Base-by-base conservation (phyloP, 2,329 filamentous ascomycete genomes). In the Exophiala xenobiotica region DNA sequence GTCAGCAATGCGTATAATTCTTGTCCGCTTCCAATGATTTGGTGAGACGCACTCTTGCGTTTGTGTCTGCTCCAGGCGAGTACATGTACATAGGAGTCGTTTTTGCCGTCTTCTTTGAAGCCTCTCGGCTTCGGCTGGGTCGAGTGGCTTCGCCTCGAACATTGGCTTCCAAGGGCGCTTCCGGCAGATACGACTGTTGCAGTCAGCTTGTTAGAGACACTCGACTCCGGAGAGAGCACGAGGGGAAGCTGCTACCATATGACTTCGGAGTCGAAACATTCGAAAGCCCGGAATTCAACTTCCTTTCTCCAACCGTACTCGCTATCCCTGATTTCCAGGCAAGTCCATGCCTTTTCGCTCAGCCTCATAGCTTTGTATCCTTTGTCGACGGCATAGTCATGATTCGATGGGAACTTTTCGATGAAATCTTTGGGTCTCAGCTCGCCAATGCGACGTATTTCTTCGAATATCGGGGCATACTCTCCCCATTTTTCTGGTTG, bases 191-290 rank as follows among this genome's bases (percentile, higher is more conserved):
- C 18, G 18, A 26, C 39, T 42, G 11, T 6, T 6, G 4, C 37
- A 14, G 14, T 38, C 33, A 38, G 6, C 18, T 18, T 9, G 16
- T 40, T 18, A 19, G 37, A n/a, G 5, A 12, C 29, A 11, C 16
- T 33, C 29, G 29, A 11, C 16, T 33, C 12, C 4, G 11, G 29
- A 33, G 16, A 11, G 29, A 33, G 9, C 16, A 11, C 4, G 5
- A 4, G 6, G 6, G 9, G 4, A 7, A 4, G 16, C 29, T 33
- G n/a, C n/a, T 26, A 50, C 47, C 47, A 50, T 3, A 44, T 26
- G n/a, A 44, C 23, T 50, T 50, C 47, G 6, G 39, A 44, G 23
- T 29, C 22, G 19, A 50, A 44, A n/a, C 29, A n/a, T 19, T 23
- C 19, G 12, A 50, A 50, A 6, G 20, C 40, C 16, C 23, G 35